Evolutionary conservation across 805 yeast species (phyloP), one percentile per base, ranked within the genome.

Genomic region (Kuraishia molischiana): DNA sequence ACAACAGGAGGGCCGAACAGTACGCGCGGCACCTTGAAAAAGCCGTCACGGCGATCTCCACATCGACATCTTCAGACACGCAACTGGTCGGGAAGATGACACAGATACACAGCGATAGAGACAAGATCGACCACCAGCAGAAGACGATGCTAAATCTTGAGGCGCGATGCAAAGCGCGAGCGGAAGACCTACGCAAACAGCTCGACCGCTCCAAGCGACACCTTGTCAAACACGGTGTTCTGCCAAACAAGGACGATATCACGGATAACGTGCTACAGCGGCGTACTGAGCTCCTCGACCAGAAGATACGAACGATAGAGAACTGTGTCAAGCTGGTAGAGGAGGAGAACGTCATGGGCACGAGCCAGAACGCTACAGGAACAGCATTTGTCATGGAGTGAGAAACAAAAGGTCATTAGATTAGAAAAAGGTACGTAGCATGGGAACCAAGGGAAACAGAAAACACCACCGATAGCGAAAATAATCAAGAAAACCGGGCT

Each of bases 261-360:
- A 37, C 2, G 24, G 34, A 19, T 32, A 17, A 52, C 36, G 19
- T 36, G 3, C 51, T 73, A 3, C 84, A 77, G 47, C 62, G 64
- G 32, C 65, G 74, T 46, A 77, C 85, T 0, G 96, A 86, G 51
- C 43, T 69, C 13, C 50, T 84, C 2, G 95, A 86, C 54, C 82
- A 80, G 44, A 77, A 79, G 36, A 57, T 87, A 15, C 58, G 95
- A 34, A 75, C 84, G 1, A 54, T 86, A 32, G 95, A 86, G 51
- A 58, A 63, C 31, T 69, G 86, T 0, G 46, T 69, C 36, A 50
- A 54, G 36, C 46, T 65, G 15, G 53, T 70, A 3, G 62, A 56
- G 36, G 52, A 52, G 36, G 44, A 49, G 32, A 14, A 30, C n/a
- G n/a, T n/a, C n/a, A n/a, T n/a, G n/a, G n/a, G n/a, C n/a, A n/a